Percentiles rank a stretch among this genome's conserved stretches.
phyloP scores from a whole-genome alignment of 179 eudicot species.

The Patellifolia procumbens region DNA sequence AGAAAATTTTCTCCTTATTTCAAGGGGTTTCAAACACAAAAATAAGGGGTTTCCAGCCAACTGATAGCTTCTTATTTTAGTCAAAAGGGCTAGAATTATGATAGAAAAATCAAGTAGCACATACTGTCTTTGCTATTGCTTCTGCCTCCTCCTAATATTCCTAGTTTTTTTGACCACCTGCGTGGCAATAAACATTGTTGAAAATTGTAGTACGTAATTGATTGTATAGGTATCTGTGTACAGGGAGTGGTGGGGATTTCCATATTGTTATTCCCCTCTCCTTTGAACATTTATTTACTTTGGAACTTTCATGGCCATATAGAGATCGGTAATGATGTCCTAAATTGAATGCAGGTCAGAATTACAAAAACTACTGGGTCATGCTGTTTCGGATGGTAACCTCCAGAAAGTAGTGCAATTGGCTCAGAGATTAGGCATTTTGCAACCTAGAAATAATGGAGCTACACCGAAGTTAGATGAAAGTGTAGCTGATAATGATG shows the following conservation, averaged over 20 bases:
- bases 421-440: conserved; percentile 49
- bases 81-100: neutral
- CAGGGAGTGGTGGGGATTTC: neutral
- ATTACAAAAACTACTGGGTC: conserved; percentile 73
- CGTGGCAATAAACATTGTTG: neutral
- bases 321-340: neutral
- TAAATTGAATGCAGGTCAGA: conserved; percentile 54
- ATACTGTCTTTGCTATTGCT: neutral
- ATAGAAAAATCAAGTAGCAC: neutral
- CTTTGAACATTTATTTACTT: neutral
- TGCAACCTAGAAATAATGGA: conserved; percentile 52
- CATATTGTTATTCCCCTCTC: neutral
- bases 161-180: neutral
- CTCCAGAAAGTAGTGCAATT: conserved; percentile 54
- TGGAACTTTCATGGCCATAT: neutral
- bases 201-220: neutral
- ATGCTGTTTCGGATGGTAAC: conserved; percentile 53
- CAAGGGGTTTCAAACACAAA: too few relatives aligned
- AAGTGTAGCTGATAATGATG: conserved; percentile 36
- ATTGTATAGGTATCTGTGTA: neutral
- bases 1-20: neutral
- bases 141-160: neutral
- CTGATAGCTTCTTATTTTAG: neutral
- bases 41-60: neutral
- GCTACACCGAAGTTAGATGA: conserved; percentile 29